Base-by-base conservation (phyloP, 2,329 filamentous ascomycete species). In the Cladosporium oxysporum region DNA sequence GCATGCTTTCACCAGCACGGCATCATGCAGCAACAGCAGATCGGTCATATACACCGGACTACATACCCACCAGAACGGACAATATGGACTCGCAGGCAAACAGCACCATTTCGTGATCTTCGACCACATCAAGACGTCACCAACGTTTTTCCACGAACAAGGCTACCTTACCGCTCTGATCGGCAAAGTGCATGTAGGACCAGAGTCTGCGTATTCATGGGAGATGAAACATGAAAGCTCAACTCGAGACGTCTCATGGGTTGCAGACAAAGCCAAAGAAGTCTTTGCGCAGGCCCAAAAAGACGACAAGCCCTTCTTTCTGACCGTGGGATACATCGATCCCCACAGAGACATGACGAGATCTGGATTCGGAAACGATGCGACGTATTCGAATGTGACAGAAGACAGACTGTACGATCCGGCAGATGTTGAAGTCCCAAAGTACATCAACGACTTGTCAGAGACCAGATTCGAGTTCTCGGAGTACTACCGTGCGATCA, bases 111-210 rank as follows among this genome's bases (percentile, higher is more conserved):
- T 85, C 59, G 71, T 76, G 67, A 84, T 80, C 0, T 80, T 79
- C 66, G 76, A 81, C 52, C 73, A 81, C 66, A 72, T 84, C 31
- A 76, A 83, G 55, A 81, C 80, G 0, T 72, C 74, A 0, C 82
- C 82, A 1, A 47, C 66, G 0, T 65, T 83, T 0, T 77, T 84
- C 67, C 76, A 76, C 21, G 62, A 71, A 2, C 68, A 72, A 0
- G 82, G 80, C 1, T 83, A 83, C 67, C 76, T 73, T 52, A 84
- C 82, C 0, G 82, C 80, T 0, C 80, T 85, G 26, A 71, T 84
- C 2, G 81, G 81, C 2, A 84, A 84, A 69, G 73, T 84, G 0
- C 83, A 84, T 57, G 82, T 84, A 12, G 81, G 80, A 0, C 82
- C 81, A 0, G 52, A 61, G 0, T 58, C 59, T 1, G 74, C 75